Base-by-base conservation (phyloP, 106 monocot genomes). In the Cymbidium sinense region DNA sequence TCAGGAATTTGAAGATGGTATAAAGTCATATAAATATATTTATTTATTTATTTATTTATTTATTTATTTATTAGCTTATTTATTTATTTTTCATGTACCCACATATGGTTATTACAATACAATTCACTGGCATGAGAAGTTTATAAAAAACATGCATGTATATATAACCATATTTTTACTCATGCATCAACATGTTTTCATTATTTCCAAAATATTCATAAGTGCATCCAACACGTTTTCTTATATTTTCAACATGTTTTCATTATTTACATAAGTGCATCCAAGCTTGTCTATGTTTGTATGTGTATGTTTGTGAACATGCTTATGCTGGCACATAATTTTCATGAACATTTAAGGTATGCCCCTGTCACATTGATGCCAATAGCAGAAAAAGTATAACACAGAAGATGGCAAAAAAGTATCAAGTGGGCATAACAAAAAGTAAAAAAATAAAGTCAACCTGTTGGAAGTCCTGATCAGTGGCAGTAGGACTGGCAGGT, bases 381-480 rank as follows among this genome's bases (percentile, higher is more conserved):
- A 71, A 71, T 12, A 3, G 34, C 37, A 71, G 67, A 67, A 71
- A 17, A 7, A 69, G 13, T 33, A 64, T 27, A 64, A 23, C 30
- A 31, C 15, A 67, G 31, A 67, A 33, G 33, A 67, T 67, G 31
- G 15, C 25, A 62, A 25, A 23, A 9, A 61, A 62, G 27, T 25
- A 62, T 7, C 61, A 62, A 62, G 61, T 62, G 27, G 61, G 15
- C 31, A 74, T 47, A 74, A 44, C 1, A 76, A 35, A 19, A 23
- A n/a, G 7, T 2, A 79, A 34, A 78, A 78, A 73, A 47, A 2
- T 2, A 2, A 47, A 47, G 12, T 29, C 20, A 64, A 98, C 96
- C 93, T 98, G 96, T 75, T 98, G 96, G 37, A 92, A 82, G 33
- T 98, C 96, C 84, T 98, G 96, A 83, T 98, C 94, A 80, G 87